Conservation (phyloP, 139 green algal genomes). For the Zygnema circumcarinatum region DNA sequence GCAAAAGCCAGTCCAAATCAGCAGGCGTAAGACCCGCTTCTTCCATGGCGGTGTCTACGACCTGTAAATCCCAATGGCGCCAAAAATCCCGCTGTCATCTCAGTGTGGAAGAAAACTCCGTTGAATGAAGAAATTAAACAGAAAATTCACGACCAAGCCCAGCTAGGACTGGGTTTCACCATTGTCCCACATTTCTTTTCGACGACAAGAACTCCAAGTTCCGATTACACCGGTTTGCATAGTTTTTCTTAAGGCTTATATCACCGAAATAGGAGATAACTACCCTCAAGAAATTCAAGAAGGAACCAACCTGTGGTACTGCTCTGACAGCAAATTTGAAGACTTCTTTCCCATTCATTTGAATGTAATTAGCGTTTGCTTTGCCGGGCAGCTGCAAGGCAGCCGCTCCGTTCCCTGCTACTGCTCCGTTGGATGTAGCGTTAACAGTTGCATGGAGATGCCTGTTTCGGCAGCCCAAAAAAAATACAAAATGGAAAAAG, state of each 20-base stretch:
- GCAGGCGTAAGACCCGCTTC: slow-evolving; percentile 73
- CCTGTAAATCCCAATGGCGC: too few relatives aligned
- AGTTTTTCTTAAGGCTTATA: too few relatives aligned
- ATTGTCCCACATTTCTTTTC: too few relatives aligned
- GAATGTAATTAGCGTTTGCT: slow-evolving; percentile 23
- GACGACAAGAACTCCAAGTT: too few relatives aligned
- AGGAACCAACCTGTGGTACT: slow-evolving; percentile 73
- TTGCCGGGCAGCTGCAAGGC: neutral
- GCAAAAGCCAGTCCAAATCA: slow-evolving; percentile 89
- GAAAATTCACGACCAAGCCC: too few relatives aligned
- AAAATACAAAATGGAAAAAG: neutral
- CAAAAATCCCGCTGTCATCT: too few relatives aligned
- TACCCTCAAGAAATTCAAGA: neutral
- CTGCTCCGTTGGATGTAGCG: neutral
- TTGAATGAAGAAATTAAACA: too few relatives aligned
- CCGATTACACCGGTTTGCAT: too few relatives aligned
- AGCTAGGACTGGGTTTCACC: too few relatives aligned
- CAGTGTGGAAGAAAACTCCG: too few relatives aligned
- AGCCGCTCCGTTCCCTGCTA: neutral
- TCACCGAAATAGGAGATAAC: too few relatives aligned
- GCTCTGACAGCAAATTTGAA: slow-evolving; percentile 97
- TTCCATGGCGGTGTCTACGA: slow-evolving; percentile 79
- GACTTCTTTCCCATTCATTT: slow-evolving; percentile 96
- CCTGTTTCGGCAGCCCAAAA: neutral
- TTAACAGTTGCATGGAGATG: slow-evolving; percentile 39